phyloP scores from a whole-genome alignment of 2,329 filamentous ascomycete genomes.

The Aspergillus puulaauensis region DNA sequence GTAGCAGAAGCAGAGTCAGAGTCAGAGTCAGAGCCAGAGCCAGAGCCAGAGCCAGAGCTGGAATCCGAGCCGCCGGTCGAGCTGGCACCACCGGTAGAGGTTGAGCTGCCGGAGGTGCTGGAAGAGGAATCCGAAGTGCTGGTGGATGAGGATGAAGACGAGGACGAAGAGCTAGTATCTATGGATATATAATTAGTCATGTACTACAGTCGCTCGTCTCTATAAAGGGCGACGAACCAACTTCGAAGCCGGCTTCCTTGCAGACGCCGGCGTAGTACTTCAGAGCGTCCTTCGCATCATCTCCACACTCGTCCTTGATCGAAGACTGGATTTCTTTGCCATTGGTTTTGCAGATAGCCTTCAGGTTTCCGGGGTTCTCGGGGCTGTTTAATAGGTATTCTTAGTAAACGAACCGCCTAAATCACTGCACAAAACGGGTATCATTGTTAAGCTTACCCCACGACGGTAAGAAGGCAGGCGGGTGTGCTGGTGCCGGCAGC shows the following conservation, averaged over 20 bases:
- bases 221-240: conserved; percentile 28
- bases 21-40: conserved; percentile 12
- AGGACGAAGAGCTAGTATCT: conserved; percentile 15
- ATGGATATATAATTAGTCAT: conserved; percentile 5
- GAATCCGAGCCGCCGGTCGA: conserved; percentile 12
- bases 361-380: conserved; percentile 40
- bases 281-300: conserved; percentile 34
- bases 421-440: neutral
- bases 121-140: conserved; percentile 22
- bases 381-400: conserved; percentile 24
- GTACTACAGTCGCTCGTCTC: neutral
- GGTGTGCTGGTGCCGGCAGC: conserved; percentile 48
- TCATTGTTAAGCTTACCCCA: conserved; percentile 44
- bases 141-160: conserved; percentile 25
- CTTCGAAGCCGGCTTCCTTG: conserved; percentile 38
- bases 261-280: conserved; percentile 42
- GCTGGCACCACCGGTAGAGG: conserved; percentile 10
- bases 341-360: conserved; percentile 39
- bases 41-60: conserved; percentile 13
- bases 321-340: conserved; percentile 35
- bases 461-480: conserved; percentile 51
- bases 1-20: conserved; percentile 7
- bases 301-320: conserved; percentile 38
- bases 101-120: conserved; percentile 22
- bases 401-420: conserved; percentile 20